Percentiles rank a stretch among this genome's conserved stretches.
phyloP scores from a whole-genome alignment of 108 stramenopile genomes.

The Bacterosira constricta region DNA sequence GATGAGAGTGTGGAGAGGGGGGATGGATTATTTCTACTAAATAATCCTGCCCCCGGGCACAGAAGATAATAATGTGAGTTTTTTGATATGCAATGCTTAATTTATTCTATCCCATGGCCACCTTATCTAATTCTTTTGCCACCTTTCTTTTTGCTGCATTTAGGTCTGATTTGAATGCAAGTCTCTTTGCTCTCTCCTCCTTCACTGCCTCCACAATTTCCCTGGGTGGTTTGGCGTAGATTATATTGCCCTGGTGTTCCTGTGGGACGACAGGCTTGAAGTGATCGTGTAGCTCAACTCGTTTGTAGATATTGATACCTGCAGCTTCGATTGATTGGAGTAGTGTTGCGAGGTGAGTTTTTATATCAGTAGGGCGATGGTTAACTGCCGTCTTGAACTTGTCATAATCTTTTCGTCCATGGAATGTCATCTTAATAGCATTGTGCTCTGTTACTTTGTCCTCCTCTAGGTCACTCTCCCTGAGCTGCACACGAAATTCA shows the following conservation, averaged over 20 bases:
- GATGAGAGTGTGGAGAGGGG: too few relatives aligned
- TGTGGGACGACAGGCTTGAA: not conserved
- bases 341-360: too few relatives aligned
- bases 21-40: too few relatives aligned
- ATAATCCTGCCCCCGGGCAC: too few relatives aligned
- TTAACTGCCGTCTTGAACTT: not conserved
- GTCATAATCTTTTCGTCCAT: not conserved
- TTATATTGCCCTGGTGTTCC: not conserved
- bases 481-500: not conserved
- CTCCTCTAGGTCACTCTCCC: not conserved
- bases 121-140: too few relatives aligned
- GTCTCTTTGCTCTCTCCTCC: conserved; percentile 3
- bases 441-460: not conserved
- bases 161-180: not conserved
- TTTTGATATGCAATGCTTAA: too few relatives aligned
- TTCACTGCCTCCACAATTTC: not conserved
- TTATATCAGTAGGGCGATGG: too few relatives aligned
- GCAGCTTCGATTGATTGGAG: not conserved
- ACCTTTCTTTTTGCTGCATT: not conserved
- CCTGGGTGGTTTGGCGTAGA: conserved; percentile 1
- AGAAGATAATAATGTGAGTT: too few relatives aligned
- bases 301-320: conserved; percentile 12
- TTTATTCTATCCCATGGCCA: too few relatives aligned
- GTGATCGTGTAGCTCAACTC: conserved; percentile 3
- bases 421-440: not conserved